Evolutionary conservation across 306 rosid species (phyloP).

Genomic region (Adenanthera pavonina): DNA sequence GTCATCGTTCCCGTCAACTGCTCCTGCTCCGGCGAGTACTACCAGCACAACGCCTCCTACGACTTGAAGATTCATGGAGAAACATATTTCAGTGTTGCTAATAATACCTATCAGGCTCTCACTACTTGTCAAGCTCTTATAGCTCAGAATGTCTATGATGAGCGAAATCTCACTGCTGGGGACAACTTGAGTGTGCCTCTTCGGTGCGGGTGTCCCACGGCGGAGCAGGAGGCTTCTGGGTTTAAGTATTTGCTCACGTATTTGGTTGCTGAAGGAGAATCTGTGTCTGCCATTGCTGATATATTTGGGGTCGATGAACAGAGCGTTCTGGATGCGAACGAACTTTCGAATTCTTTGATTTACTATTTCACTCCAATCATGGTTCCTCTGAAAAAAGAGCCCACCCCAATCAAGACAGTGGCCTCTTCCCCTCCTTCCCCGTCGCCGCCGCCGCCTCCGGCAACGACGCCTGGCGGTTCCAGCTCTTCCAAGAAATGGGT

Average conservation of each 20-base stretch:
- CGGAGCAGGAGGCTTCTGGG: conserved; percentile 50
- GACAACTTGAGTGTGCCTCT: conserved; percentile 52
- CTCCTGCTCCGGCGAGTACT: conserved; percentile 54
- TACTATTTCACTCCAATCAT: conserved; percentile 61
- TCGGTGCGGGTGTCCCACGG: conserved; percentile 71
- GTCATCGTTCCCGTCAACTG: conserved; percentile 62
- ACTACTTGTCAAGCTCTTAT: conserved; percentile 71
- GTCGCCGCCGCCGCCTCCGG: not conserved
- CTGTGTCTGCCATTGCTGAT: conserved; percentile 35
- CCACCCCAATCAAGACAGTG: not conserved
- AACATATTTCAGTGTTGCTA: conserved; percentile 62
- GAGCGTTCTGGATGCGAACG: conserved; percentile 53
- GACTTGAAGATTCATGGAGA: conserved; percentile 11
- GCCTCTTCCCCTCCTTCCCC: conserved; percentile 33
- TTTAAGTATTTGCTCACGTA: conserved; percentile 59
- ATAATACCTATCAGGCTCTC: conserved; percentile 66
- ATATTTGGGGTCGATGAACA: conserved; percentile 44
- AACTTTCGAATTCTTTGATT: not conserved
- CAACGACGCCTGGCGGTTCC: conserved; percentile 4
- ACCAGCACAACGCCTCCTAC: conserved; percentile 62
- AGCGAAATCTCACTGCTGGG: conserved; percentile 20
- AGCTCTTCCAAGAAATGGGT: conserved; percentile 56
- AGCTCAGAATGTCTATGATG: conserved; percentile 45
- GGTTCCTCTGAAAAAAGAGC: conserved; percentile 57
- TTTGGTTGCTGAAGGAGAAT: conserved; percentile 43